Evolutionary conservation across 2,329 filamentous ascomycete species (phyloP), one percentile per base, ranked within the genome.

Genomic region (Diaporthe australafricana): DNA sequence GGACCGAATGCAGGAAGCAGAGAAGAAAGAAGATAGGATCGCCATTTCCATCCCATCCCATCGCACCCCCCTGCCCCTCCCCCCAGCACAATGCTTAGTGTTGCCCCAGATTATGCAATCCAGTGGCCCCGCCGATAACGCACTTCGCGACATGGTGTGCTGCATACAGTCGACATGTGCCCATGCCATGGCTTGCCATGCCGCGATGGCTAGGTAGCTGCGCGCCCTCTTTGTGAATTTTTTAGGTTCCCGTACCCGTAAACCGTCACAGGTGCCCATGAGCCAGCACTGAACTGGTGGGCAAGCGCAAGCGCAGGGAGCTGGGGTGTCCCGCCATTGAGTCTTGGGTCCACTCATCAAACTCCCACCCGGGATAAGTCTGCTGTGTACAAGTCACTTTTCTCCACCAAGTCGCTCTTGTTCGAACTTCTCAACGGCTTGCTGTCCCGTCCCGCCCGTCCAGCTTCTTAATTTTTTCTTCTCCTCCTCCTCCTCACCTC

Each of bases 331-430:
- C 60, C 60, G 60, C 60, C 60, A 65, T 65, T 65, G 60, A 65
- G 45, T 65, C 45, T 30, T 38, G 22, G 60, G 60, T 63, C 30
- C 60, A 65, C 60, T 50, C 45, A 63, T 38, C 60, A 50, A n/a
- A n/a, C 5, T 38, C n/a, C 11, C 27, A 42, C 14, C 45, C 45
- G 16, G 60, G 30, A 48, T 65, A 65, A 38, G 42, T 63, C 42
- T 63, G 60, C 60, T 32, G 35, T 65, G 60, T 65, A 50, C 45
- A 65, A 50, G 45, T 65, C 60, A 65, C 60, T 65, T 50, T 65
- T 50, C 60, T 65, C 60, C 60, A 65, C 60, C 45, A 22, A 22
- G 38, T 38, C 60, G 30, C 60, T 50, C 30, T 27, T 65, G 60
- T 38, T 50, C 25, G 45, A 65, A 50, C 60, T 38, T 48, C 22